Conservation (phyloP, 192 early-diverging fungal species). For the Mortierella alpina region DNA sequence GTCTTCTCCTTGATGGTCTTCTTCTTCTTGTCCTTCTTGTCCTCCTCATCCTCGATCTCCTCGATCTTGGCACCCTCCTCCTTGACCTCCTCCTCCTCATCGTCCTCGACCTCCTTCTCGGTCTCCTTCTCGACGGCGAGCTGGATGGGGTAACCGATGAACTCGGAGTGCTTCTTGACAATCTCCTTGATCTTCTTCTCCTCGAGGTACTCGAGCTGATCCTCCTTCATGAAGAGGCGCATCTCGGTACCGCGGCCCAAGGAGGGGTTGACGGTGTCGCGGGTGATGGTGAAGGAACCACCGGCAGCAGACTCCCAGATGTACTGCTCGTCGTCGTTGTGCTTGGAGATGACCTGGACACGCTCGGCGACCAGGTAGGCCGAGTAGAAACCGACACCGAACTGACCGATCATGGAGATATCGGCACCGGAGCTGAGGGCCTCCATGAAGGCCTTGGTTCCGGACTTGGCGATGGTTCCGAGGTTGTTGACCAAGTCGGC, state of each 20-base stretch:
- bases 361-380: constrained; percentile 99
- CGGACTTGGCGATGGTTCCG: constrained; percentile 99
- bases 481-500: constrained; percentile 96
- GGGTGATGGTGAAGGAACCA: constrained; percentile 93
- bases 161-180: constrained; percentile 99
- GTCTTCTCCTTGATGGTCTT: constrained; percentile 88
- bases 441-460: constrained; percentile 99
- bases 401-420: constrained; percentile 99
- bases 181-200: constrained; percentile 99
- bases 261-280: constrained; percentile 89
- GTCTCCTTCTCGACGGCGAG: constrained; percentile 97
- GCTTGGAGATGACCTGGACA: constrained; percentile 95
- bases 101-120: constrained; percentile 97
- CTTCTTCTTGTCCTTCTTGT: constrained; percentile 77
- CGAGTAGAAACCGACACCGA: constrained; percentile 99
- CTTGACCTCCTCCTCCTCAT: constrained; percentile 84
- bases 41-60: constrained; percentile 85
- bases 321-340: constrained; percentile 98
- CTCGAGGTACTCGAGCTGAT: constrained; percentile 97
- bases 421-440: constrained; percentile 93
- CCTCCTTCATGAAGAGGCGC: constrained; percentile 98
- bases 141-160: constrained; percentile 99
- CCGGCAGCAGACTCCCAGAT: constrained; percentile 94
- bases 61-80: constrained; percentile 82
- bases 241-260: constrained; percentile 97